These are phyloP conservation scores for Diaporthe ilicicola DNA, from an alignment of 2,329 filamentous ascomycete genomes.

Conservation along the genomic window DNA sequence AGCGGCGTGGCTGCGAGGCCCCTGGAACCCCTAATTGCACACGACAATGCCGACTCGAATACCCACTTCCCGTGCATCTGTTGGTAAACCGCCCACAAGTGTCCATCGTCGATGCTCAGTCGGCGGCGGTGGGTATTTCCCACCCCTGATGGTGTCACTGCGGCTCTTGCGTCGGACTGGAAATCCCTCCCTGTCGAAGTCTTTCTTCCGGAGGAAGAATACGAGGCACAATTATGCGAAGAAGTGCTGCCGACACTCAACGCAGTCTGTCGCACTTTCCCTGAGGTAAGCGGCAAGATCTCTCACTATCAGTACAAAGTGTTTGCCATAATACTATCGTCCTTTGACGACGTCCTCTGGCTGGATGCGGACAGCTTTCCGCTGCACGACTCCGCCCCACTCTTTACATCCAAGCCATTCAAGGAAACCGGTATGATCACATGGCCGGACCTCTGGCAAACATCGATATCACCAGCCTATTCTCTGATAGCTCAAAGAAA, in stretches of 20 bases:
- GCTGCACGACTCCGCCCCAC: slow-evolving; percentile 42
- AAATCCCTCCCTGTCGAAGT: slow-evolving; percentile 56
- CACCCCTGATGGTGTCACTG: slow-evolving; percentile 50
- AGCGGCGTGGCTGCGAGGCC: neutral
- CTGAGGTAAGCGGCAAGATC: slow-evolving; percentile 35
- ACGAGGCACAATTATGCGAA: slow-evolving; percentile 42
- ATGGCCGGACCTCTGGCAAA: slow-evolving; percentile 64
- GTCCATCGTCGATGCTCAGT: neutral
- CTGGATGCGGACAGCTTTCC: slow-evolving; percentile 67
- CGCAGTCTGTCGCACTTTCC: slow-evolving; percentile 43
- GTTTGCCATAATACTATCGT: slow-evolving; percentile 64
- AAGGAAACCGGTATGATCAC: slow-evolving; percentile 59
- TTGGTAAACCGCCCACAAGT: neutral
- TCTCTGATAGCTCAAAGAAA: slow-evolving; percentile 49
- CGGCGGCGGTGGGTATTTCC: neutral
- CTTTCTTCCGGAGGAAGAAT: slow-evolving; percentile 42
- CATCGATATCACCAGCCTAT: slow-evolving; percentile 50
- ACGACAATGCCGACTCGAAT: neutral
- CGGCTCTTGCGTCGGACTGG: slow-evolving; percentile 60
- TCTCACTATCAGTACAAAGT: slow-evolving; percentile 64
- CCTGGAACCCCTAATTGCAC: neutral
- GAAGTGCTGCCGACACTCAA: slow-evolving; percentile 39
- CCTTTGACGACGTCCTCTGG: slow-evolving; percentile 65
- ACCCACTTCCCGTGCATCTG: neutral
- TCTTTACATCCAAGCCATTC: slow-evolving; percentile 61